These are phyloP conservation scores for Cornus controversa DNA, from an alignment of 148 eudicot species.

Conservation along the genomic window DNA sequence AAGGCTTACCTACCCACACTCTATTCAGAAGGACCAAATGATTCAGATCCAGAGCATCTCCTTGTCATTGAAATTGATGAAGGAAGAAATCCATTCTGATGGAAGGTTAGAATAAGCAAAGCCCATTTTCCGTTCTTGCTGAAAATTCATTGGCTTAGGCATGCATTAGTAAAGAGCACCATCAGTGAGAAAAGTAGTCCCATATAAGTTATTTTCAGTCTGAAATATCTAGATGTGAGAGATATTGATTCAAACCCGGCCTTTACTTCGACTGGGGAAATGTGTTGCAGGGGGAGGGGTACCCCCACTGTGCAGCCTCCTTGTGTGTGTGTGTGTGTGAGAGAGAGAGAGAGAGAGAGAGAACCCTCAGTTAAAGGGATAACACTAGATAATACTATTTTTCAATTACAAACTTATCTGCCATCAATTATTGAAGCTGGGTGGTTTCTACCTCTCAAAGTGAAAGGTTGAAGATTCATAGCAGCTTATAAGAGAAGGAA, in stretches of 20 bases:
- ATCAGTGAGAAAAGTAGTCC: no score
- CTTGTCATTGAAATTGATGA: slow-evolving; percentile 90
- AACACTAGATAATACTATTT: no score
- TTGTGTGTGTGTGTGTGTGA: no score
- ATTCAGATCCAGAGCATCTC: slow-evolving; percentile 64
- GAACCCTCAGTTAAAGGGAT: no score
- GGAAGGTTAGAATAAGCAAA: background rate
- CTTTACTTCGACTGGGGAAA: background rate
- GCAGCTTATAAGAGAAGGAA: no score
- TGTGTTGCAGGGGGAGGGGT: background rate
- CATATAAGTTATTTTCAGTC: background rate
- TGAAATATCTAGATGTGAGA: background rate
- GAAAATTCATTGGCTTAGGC: background rate
- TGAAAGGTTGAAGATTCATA: no score
- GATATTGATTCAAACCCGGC: background rate
- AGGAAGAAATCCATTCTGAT: slow-evolving; percentile 69
- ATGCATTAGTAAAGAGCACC: background rate
- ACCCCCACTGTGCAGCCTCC: background rate
- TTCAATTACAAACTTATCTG: no score
- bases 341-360: no score
- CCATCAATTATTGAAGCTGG: no score
- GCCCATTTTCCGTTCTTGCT: background rate
- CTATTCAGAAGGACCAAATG: slow-evolving; percentile 85
- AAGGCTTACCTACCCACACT: slow-evolving; percentile 90
- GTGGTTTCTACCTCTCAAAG: no score